Evolutionary conservation across 306 rosid genomes (phyloP), one percentile per base, ranked within the genome.

Genomic region (Dalbergia cochinchinensis): DNA sequence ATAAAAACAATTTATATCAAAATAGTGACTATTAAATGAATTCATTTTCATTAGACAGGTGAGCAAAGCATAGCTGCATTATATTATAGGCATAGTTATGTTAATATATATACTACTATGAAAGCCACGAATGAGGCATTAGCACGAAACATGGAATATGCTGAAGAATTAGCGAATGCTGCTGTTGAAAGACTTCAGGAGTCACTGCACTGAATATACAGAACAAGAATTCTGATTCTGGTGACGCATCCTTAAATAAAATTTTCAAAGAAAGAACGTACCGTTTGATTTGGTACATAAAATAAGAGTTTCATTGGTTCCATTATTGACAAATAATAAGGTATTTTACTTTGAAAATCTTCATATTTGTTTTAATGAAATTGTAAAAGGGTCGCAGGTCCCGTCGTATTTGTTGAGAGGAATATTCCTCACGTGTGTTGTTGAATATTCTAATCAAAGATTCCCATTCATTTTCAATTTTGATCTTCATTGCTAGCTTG

Each of bases 401-500:
- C 8, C 6, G 64, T 69, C 80, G 5, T 45, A 8, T 42, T 2
- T 63, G 5, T 20, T 14, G 50, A 45, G 79, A 45, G 69, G 86
- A 79, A 82, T 85, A 82, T 74, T 77, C 80, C 19, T 42, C 48
- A 8, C 22, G 45, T 41, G 31, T 44, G 22, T 58, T 62, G 37
- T 58, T 41, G 53, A 50, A 77, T 54, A 45, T 78, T 47, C 66
- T 6, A 7, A 7, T 53, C 5, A 54, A 79, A 67, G 70, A 63
- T 80, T 84, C 54, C 65, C 22, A 47, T 39, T 44, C 45, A n/a
- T 13, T 19, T 51, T 62, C 35, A 8, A 47, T 19, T 48, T 77
- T 44, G 33, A 8, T 65, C 66, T 15, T 11, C 15, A 67, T 42
- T 48, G n/a, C n/a, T n/a, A n/a, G n/a, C n/a, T n/a, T 26, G 3